Evolutionary conservation across 331 rosid genomes (phyloP), one percentile per base, ranked within the genome.

Genomic region (Malus hybrid): DNA sequence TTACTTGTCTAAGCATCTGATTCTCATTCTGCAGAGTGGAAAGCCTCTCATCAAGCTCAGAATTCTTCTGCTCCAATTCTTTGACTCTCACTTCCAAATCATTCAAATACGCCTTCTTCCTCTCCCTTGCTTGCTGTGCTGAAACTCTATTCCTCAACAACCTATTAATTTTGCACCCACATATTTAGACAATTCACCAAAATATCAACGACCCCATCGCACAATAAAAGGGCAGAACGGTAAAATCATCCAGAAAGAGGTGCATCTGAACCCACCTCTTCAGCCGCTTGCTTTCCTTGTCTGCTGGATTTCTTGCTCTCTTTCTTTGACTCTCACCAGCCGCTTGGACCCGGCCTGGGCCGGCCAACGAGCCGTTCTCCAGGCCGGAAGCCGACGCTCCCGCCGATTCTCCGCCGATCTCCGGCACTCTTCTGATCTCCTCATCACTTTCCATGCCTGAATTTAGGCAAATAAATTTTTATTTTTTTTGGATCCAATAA

Each of bases 121-220:
- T 95, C 86, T 95, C 99, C 88, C 99, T 90, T 50, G 99, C 99
- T 86, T 88, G 99, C 80, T 95, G 99, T 34, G 99, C 99, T 20
- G 99, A 95, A 71, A 95, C 99, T 86, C 99, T 84, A 71, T 95
- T 95, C 86, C 99, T 89, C 77, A 95, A 77, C 73, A 95, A 82
- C 85, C 99, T 95, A 48, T 63, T 75, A 20, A 7, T 50, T 50
- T 14, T 6, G 4, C 46, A 46, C 61, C 19, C 69, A 33, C 33
- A 10, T 3, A 14, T 33, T 16, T 31, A 29, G 20, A 59, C 39
- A 79, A 46, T 67, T 65, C 20, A 88, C 78, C 57, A 79, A 80
- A 72, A 65, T 65, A 81, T 75, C 39, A 78, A 68, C 65, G 10
- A 66, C 33, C n/a, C 42, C 71, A 52, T n/a, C 19, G 42, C 70